Evolutionary conservation across 805 yeast genomes (phyloP), one percentile per base, ranked within the genome.

Genomic region (Wickerhamomyces queroliae): DNA sequence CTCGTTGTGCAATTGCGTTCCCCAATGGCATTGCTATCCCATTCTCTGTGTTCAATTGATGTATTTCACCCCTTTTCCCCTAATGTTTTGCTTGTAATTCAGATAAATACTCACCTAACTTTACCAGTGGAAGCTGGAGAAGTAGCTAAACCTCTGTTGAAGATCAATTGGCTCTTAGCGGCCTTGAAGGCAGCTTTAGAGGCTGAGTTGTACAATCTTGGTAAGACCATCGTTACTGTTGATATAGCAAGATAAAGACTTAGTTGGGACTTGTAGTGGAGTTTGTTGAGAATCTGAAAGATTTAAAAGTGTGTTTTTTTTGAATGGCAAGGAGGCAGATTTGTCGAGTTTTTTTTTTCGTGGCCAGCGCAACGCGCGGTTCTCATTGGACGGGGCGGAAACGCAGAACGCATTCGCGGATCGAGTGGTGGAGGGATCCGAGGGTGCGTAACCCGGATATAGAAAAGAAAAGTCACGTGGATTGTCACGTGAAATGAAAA

Each of bases 161-260:
- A 78, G 52, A 67, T 53, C 66, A 81, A 74, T 74, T 82, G 81
- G 66, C 89, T 87, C 76, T 80, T 84, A 61, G 89, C 95, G 58
- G 91, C 90, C 69, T 80, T 78, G 70, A 83, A 78, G 61, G 95
- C 95, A 64, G 84, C 76, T 72, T 89, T 88, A 58, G 95, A 79
- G 62, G 79, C 59, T 58, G 78, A 68, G 64, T 75, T 69, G 64
- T 73, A 74, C 61, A 75, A 67, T 69, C 79, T 74, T 64, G 80
- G 74, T 54, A 70, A 58, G 59, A 66, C 72, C 75, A 69, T 70
- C 42, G 47, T 62, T 48, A 26, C 8, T n/a, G n/a, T n/a, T n/a
- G n/a, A n/a, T n/a, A n/a, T 21, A 22, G 21, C 17, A n/a, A 20
- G 27, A 20, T 32, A 34, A 29, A 20, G 33, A 17, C 34, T 25